Evolutionary conservation across 805 yeast genomes (phyloP).

Genomic region (Ogataea pini): DNA sequence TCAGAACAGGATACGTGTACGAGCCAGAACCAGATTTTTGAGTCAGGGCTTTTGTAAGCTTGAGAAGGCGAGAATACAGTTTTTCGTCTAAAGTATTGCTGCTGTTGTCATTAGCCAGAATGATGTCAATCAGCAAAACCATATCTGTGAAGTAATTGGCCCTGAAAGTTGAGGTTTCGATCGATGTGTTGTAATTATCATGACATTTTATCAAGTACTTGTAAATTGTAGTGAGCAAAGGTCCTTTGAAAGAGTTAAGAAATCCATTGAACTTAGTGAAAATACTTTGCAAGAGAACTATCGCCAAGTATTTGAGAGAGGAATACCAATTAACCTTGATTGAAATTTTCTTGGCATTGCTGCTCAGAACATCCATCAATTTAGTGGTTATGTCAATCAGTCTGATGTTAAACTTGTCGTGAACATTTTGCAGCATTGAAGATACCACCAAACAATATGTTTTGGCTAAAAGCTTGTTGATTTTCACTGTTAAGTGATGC

Average conservation of each 20-base stretch:
- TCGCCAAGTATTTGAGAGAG: conserved; percentile 32
- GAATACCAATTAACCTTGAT: conserved; percentile 37
- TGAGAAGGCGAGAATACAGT: conserved; percentile 32
- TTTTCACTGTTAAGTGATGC: conserved; percentile 26
- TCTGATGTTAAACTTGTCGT: conserved; percentile 35
- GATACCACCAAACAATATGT: conserved; percentile 25
- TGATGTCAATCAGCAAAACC: conserved; percentile 31
- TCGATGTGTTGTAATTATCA: conserved; percentile 36
- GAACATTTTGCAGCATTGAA: conserved; percentile 32
- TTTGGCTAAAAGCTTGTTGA: conserved; percentile 29
- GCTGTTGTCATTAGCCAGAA: conserved; percentile 31
- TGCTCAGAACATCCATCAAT: conserved; percentile 23
- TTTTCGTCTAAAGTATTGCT: conserved; percentile 33
- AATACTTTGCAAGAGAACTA: conserved; percentile 31
- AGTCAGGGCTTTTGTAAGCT: conserved; percentile 29
- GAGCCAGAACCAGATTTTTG: conserved; percentile 20
- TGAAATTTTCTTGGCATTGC: conserved; percentile 30
- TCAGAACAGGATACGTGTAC: conserved; percentile 33
- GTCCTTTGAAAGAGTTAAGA: conserved; percentile 33
- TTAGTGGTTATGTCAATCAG: conserved; percentile 33
- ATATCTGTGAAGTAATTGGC: conserved; percentile 37
- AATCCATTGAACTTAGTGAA: conserved; percentile 38
- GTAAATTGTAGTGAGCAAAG: conserved; percentile 31
- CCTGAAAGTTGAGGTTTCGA: conserved; percentile 32
- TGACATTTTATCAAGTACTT: conserved; percentile 36